Base-by-base conservation (phyloP, 495 filamentous ascomycete species). In the Penicillium riverlandense region DNA sequence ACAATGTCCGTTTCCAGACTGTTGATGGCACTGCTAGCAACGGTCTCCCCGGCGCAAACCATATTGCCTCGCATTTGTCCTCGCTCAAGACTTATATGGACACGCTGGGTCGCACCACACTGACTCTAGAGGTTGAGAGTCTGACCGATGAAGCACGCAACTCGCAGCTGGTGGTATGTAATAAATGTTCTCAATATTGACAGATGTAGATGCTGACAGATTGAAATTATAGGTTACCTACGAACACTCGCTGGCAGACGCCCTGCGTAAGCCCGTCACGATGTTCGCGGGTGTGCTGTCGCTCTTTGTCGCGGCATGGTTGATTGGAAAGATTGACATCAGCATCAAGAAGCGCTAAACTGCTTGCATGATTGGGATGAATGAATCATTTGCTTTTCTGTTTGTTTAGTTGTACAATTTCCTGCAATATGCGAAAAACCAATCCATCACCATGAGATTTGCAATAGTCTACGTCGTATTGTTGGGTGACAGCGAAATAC, bases 51-150 rank as follows among this genome's bases (percentile, higher is more conserved):
- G 51, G 53, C 35, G 35, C 45, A 11, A 59, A 50, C 50, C 55
- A 62, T 41, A 61, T 71, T 38, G 22, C 53, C n/a, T 54, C 76
- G 15, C 73, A 77, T 7, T 76, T 84, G 35, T 76, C 72, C 42
- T 69, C 79, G 8, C 79, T 86, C 65, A 82, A 81, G 59, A 96
- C 90, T 2, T 98, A 88, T 66, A 84, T 98, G 75, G 92, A 98
- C 65, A 98, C 94, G 1, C 61, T 88, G 29, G 92, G 92, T 48
- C 86, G 92, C 28, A 89, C 89, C 22, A 79, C 83, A 3, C 74
- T 98, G 38, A 85, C 78, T 44, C 76, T 98, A 50, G 85, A 80
- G 41, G 88, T 88, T 22, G 74, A 82, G 38, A 95, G 92, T 56
- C 67, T 98, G 46, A 86, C 91, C 0, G 92, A 98, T 45, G 92